Conservation (phyloP, 768 basidiomycete species). For the Trametes cingulata region DNA sequence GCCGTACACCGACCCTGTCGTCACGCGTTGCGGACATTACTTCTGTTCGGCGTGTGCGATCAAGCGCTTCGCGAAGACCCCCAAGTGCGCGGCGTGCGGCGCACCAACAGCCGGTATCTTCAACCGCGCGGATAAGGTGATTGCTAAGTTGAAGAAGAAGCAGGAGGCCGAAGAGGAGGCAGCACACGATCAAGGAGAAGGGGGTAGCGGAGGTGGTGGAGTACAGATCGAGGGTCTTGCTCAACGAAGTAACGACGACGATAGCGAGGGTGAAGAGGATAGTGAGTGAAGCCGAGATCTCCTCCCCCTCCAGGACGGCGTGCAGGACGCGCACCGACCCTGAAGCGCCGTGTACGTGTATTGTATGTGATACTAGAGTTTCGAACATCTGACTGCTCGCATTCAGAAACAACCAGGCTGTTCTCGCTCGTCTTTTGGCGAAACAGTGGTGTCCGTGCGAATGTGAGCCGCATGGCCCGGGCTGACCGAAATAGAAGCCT, state of each 20-base stretch:
- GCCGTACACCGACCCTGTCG: conserved; percentile 91
- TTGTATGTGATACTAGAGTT: conserved; percentile 5
- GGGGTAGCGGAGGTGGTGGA: conserved; percentile 15
- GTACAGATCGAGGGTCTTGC: conserved; percentile 57
- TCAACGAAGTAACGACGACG: conserved; percentile 28
- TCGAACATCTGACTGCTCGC: not conserved
- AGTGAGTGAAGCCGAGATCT: conserved; percentile 28
- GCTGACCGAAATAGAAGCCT: not conserved
- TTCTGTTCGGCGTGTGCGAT: conserved; percentile 96
- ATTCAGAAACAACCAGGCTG: not conserved
- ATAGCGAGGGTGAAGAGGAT: conserved; percentile 30
- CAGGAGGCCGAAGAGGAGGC: conserved; percentile 54
- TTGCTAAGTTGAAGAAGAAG: conserved; percentile 82
- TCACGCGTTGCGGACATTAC: conserved; percentile 96
- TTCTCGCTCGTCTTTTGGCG: no score
- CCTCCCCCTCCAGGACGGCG: not conserved
- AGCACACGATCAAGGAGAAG: conserved; percentile 42
- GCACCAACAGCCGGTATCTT: conserved; percentile 94
- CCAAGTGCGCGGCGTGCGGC: conserved; percentile 94
- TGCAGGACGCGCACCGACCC: not conserved
- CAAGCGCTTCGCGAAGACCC: conserved; percentile 90
- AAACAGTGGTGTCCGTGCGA: not conserved
- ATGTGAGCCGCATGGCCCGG: not conserved
- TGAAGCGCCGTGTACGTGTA: conserved; percentile 13
- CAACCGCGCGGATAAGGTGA: conserved; percentile 91